Conservation (phyloP, 140 eudicot species). For the Senecio squalidus region DNA sequence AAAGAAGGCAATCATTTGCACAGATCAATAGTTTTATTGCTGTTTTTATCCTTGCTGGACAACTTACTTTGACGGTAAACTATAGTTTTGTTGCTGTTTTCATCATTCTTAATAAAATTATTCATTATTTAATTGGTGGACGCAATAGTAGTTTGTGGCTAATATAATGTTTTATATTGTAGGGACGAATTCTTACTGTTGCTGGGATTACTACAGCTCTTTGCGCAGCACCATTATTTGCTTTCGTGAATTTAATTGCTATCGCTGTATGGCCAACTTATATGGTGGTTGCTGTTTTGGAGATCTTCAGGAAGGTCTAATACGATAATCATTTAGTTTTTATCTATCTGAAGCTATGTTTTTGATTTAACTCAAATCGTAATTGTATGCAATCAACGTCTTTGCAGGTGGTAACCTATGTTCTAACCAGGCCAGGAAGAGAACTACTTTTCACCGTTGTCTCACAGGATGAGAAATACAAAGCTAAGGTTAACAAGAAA, state of each 20-base stretch:
- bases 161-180: constrained; percentile 4
- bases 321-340: neutral
- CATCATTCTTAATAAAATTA: neutral
- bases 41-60: constrained; percentile 85
- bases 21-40: constrained; percentile 93
- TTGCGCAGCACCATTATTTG: constrained; percentile 65
- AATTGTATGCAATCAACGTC: too few species aligned
- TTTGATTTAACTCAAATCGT: neutral
- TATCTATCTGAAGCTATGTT: neutral
- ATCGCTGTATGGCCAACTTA: constrained; percentile 86
- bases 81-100: neutral
- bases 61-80: constrained; percentile 82
- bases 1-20: constrained; percentile 72
- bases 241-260: constrained; percentile 61
- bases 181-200: constrained; percentile 82
- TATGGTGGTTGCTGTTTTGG: constrained; percentile 66
- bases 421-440: constrained; percentile 83
- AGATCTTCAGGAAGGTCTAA: constrained; percentile 76
- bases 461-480: constrained; percentile 88
- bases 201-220: constrained; percentile 84
- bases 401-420: constrained; percentile 67
- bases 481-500: constrained; percentile 57
- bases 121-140: neutral
- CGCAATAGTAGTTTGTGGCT: neutral
- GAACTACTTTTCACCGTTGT: constrained; percentile 88